Evolutionary conservation across 2,329 filamentous ascomycete genomes (phyloP).

Genomic region (Colletotrichum magnum): DNA sequence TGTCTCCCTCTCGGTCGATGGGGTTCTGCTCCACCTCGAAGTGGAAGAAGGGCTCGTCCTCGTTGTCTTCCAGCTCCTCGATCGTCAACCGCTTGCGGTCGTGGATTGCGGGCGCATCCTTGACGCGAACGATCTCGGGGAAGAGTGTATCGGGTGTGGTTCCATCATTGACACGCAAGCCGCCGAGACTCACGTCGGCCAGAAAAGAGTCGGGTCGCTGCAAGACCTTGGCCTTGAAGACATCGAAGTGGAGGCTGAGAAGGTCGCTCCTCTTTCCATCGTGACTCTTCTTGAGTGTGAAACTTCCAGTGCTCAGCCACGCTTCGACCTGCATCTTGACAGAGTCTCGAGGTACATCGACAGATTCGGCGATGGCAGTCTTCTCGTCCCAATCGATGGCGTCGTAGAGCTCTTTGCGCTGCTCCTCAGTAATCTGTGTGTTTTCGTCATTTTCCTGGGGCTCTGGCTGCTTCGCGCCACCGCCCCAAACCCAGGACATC

Average conservation of each 20-base stretch:
- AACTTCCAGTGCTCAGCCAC: conserved; percentile 94
- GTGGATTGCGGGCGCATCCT: conserved; percentile 77
- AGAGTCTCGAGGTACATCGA: conserved; percentile 91
- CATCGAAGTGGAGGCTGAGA: conserved; percentile 92
- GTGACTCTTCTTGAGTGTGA: conserved; percentile 89
- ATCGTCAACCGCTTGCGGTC: conserved; percentile 66
- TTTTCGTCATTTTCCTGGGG: conserved; percentile 78
- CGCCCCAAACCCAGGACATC: conserved; percentile 87
- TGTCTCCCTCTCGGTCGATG: conserved; percentile 91
- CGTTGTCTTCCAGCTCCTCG: conserved; percentile 65
- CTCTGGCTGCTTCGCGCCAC: conserved; percentile 77
- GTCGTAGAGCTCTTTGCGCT: conserved; percentile 95
- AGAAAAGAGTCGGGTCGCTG: conserved; percentile 93
- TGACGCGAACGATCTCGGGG: conserved; percentile 95
- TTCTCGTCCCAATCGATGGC: conserved; percentile 99
- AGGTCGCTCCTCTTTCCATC: conserved; percentile 85
- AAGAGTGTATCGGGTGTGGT: conserved; percentile 93
- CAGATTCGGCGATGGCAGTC: conserved; percentile 85
- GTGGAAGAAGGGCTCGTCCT: conserved; percentile 87
- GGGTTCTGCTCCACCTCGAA: conserved; percentile 96
- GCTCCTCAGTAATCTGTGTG: conserved; percentile 92
- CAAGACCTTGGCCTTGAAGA: conserved; percentile 90
- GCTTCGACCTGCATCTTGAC: conserved; percentile 94
- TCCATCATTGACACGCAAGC: conserved; percentile 94
- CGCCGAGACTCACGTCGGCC: conserved; percentile 89